Base-by-base conservation (phyloP, 352 stramenopile genomes). In the Globisporangium orthogonon region DNA sequence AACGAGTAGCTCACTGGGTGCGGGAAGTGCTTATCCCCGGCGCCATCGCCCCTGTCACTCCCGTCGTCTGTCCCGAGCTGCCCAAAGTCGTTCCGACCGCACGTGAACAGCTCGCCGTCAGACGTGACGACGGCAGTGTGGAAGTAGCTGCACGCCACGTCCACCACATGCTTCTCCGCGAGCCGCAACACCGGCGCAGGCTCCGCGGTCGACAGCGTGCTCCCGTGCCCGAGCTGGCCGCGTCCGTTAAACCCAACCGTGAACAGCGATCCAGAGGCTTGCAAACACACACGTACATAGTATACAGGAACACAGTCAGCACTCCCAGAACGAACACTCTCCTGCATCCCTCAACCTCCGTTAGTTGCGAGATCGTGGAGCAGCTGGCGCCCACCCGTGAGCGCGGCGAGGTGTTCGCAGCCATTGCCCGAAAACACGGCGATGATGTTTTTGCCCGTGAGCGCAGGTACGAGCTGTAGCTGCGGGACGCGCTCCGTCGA, bases 161-260 rank as follows among this genome's bases (percentile, higher is more conserved):
- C 69, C 1, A 82, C 63, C 15, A 97, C 85, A n/a, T 71, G 70
- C 37, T 83, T 80, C 53, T 58, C 67, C 13, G 41, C 30, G 15
- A 91, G 56, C 37, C 60, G 65, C 14, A 69, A 53, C 40, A 91
- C 78, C 0, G 77, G 62, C 33, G 71, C 76, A 14, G 76, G 71
- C 14, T 90, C 71, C 6, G 80, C 65, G 45, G 83, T 70, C 30
- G 79, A 83, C 28, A 73, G 71, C 3, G 84, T 91, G 7, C 63
- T 86, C 18, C 90, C 92, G 11, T 90, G 81, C 0, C 89, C 90
- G 28, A 98, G 68, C 64, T 98, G 92, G 0, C 92, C 92, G 40
- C 87, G 74, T 59, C 89, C 89, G 55, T 98, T 98, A 63, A 97
- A 96, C 6, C 92, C 92, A 56, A 96, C 95, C 10, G 83, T 96